Evolutionary conservation across 179 eudicot genomes (phyloP).

Genomic region (Camellia oleifera): DNA sequence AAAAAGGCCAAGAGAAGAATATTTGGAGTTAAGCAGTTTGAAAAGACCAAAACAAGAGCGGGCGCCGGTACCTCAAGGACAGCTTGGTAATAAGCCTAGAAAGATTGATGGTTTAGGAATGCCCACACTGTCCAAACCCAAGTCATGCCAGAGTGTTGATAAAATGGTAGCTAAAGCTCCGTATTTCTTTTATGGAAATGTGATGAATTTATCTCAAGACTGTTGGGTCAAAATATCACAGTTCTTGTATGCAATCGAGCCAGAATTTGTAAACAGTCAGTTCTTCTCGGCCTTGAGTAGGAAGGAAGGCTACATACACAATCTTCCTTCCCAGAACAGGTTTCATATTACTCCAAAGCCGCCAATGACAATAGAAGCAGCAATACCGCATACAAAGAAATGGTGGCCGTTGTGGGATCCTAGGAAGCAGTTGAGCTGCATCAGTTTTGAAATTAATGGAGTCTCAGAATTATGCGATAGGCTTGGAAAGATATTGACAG

Average conservation of each 20-base stretch:
- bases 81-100: constrained; percentile 12
- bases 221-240: constrained; percentile 81
- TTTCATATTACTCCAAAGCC: constrained; percentile 55
- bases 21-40: constrained; percentile 28
- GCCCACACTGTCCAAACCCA: constrained; percentile 33
- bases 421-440: constrained; percentile 68
- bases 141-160: constrained; percentile 46
- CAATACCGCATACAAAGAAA: constrained; percentile 59
- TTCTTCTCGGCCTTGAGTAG: constrained; percentile 75
- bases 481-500: constrained; percentile 45
- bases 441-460: constrained; percentile 49
- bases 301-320: constrained; percentile 86
- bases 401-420: constrained; percentile 98
- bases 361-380: constrained; percentile 74
- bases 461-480: constrained; percentile 53
- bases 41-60: constrained; percentile 72
- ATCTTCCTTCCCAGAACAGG: constrained; percentile 67
- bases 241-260: constrained; percentile 63
- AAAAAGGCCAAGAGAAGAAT: constrained; percentile 58
- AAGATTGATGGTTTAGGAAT: constrained; percentile 22
- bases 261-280: constrained; percentile 64
- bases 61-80: constrained; percentile 15
- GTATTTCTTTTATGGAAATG: constrained; percentile 81
- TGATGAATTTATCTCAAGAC: constrained; percentile 48
- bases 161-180: constrained; percentile 59